Base-by-base conservation (phyloP, 2,329 filamentous ascomycete species). In the Epichloe coenophiala region DNA sequence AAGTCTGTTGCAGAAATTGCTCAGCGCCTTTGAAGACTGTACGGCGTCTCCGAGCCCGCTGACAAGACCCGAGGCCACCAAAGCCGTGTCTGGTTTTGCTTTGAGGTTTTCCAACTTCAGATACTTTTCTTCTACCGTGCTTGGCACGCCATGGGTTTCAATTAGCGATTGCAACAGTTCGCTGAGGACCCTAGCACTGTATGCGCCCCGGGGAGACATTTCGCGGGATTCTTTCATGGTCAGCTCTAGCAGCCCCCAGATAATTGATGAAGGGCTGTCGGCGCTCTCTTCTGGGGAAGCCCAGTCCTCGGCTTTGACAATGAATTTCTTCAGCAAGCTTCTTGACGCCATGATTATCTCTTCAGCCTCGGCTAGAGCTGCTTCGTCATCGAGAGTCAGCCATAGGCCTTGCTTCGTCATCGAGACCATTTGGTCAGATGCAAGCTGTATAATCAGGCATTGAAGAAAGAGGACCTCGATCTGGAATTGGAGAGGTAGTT, bases 1-100 rank as follows among this genome's bases (percentile, higher is more conserved):
- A 0, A 84, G 68, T 12, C 76, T 72, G 58, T 82, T 83, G 60
- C 74, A 77, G 40, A 83, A 71, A 47, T 68, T 80, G 50, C 66
- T 75, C 21, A 76, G 63, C 1, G 64, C 53, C 54, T 71, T 76
- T 0, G 75, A 79, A 0, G 69, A 61, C 4, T 69, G 67, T 6
- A 78, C 62, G 2, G 68, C 63, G 56, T 79, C 72, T 2, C 74
- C 73, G 31, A 81, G 68, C 0, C 78, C 79, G 1, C 65, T 59
- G 3, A 83, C 58, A 3, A 80, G 62, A 0, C 76, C 78, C 2
- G 72, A 62, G 0, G 74, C 72, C 0, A 71, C 65, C 0, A 82
- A 64, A 0, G 71, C 65, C 1, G 75, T 76, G 1, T 69, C 57
- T 0, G 73, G 65, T 0, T 68, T 66, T 3, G 70, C 65, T 55